Evolutionary conservation across 2,329 filamentous ascomycete species (phyloP).

Genomic region (Catunica adiposa): DNA sequence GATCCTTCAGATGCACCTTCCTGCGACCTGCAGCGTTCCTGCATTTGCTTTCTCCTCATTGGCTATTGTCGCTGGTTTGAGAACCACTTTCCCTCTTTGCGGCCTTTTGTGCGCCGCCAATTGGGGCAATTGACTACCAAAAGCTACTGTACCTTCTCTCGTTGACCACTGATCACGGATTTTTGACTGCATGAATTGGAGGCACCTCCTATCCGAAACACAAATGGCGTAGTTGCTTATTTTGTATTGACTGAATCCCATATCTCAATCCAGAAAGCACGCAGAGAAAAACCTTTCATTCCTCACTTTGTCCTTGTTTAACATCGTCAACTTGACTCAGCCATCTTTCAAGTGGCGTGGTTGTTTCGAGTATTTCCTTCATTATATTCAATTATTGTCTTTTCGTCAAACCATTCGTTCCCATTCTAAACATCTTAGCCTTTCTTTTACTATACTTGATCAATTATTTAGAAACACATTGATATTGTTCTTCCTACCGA

Average conservation of each 20-base stretch:
- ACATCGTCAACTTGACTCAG: not conserved
- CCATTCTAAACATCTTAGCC: not conserved
- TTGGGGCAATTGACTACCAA: not conserved
- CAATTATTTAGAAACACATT: too few relatives aligned
- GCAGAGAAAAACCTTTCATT: not conserved
- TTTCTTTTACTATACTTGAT: not conserved
- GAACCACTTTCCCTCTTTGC: not conserved
- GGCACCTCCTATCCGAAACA: not conserved
- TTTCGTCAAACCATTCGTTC: not conserved
- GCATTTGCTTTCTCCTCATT: not conserved
- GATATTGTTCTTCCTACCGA: too few relatives aligned
- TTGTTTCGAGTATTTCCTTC: not conserved
- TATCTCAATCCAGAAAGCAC: too few relatives aligned
- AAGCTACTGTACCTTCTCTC: not conserved
- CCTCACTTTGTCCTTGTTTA: not conserved
- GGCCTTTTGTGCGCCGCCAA: not conserved
- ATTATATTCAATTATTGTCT: slow-evolving; percentile 5
- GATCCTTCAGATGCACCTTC: slow-evolving; percentile 4
- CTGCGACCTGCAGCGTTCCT: slow-evolving; percentile 10
- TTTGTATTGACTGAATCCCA: not conserved
- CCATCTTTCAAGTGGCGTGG: not conserved
- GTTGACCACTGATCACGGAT: not conserved
- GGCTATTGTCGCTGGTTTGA: not conserved
- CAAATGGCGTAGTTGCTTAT: not conserved
- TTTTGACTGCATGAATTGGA: not conserved